phyloP scores from a whole-genome alignment of 2,329 filamentous ascomycete genomes.

The Penicillium sp. region DNA sequence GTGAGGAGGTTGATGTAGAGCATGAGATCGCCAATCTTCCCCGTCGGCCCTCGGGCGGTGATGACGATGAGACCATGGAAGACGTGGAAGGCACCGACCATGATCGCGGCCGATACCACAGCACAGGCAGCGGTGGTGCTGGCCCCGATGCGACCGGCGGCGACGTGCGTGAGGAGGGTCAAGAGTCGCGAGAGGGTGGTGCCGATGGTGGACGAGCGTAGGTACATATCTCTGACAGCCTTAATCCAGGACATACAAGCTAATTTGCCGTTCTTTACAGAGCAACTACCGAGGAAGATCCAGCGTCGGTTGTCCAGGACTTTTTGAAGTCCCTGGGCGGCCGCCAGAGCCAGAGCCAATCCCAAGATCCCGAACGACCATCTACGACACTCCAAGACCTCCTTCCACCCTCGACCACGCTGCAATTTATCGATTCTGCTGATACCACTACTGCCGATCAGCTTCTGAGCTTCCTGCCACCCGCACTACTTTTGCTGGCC shows the following conservation, averaged over 20 bases:
- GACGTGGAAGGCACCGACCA: conserved; percentile 66
- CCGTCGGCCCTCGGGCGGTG: conserved; percentile 50
- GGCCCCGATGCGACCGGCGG: conserved; percentile 85
- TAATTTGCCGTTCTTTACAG: conserved; percentile 44
- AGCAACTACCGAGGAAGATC: conserved; percentile 63
- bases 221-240: conserved; percentile 59
- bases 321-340: conserved; percentile 80
- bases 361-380: conserved; percentile 56
- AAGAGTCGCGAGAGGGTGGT: conserved; percentile 83
- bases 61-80: conserved; percentile 75
- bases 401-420: conserved; percentile 71
- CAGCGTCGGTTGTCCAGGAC: conserved; percentile 77
- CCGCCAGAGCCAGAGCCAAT: conserved; percentile 43
- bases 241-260: conserved; percentile 13
- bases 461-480: conserved; percentile 75
- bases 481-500: conserved; percentile 71
- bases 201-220: conserved; percentile 99
- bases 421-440: conserved; percentile 70
- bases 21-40: conserved; percentile 66
- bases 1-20: conserved; percentile 79
- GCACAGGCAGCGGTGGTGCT: conserved; percentile 71
- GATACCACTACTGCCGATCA: conserved; percentile 65
- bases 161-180: conserved; percentile 86
- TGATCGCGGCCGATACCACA: conserved; percentile 56
- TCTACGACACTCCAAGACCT: conserved; percentile 87